phyloP scores from a whole-genome alignment of 2,329 filamentous ascomycete genomes.

The Trichoderma sp. region DNA sequence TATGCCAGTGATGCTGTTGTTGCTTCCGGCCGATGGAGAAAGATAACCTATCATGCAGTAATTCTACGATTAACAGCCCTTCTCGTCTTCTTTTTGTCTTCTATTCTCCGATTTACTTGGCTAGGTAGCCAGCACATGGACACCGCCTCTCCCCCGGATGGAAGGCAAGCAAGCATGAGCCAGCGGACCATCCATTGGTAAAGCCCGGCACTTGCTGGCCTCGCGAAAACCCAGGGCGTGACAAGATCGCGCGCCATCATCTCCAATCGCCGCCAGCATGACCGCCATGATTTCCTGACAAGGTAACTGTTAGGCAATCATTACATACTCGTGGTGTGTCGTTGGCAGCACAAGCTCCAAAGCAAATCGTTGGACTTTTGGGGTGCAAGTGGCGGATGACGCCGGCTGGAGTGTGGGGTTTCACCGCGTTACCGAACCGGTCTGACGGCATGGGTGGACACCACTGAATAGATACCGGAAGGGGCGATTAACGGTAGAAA shows the following conservation, averaged over 20 bases:
- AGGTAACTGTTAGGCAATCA: conserved; percentile 20
- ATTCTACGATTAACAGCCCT: background rate
- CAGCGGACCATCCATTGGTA: background rate
- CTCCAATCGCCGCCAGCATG: background rate
- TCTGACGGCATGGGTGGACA: conserved; percentile 12
- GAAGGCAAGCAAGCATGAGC: background rate
- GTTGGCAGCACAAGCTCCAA: background rate
- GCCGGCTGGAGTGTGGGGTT: background rate
- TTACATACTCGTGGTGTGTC: conserved; percentile 15
- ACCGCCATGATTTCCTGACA: background rate
- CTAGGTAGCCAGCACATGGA: background rate
- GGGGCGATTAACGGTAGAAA: conserved; percentile 10
- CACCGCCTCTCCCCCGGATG: background rate
- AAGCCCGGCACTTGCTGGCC: background rate
- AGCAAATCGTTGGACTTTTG: background rate
- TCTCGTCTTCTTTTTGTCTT: background rate
- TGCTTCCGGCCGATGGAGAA: background rate
- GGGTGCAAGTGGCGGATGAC: conserved; percentile 2
- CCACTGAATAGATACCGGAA: conserved; percentile 14
- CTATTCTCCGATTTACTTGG: background rate
- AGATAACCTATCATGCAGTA: background rate
- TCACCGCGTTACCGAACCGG: conserved; percentile 13
- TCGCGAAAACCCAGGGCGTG: background rate
- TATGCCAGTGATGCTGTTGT: background rate
- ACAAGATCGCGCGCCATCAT: background rate